phyloP scores from a whole-genome alignment of 805 yeast genomes.

The Kodamaea fukazawae region DNA sequence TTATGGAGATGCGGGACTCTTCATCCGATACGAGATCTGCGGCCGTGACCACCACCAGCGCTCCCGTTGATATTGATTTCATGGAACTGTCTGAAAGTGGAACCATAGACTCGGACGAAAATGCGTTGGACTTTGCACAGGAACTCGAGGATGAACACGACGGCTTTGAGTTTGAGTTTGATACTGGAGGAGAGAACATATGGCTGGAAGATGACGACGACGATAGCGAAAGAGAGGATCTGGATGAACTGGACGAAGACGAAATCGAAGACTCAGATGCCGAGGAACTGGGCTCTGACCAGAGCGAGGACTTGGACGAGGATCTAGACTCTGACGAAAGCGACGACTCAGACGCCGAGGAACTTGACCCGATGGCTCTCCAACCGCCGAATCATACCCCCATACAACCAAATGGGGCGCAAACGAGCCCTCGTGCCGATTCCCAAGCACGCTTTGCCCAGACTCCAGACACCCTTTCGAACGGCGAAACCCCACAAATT shows the following conservation, averaged over 20 bases:
- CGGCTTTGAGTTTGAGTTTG: conserved; percentile 5
- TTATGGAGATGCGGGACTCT: conserved; percentile 6
- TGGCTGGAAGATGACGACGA: conserved; percentile 1
- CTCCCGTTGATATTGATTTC: too few relatives aligned
- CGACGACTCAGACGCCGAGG: not conserved
- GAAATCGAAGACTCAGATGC: conserved; percentile 3
- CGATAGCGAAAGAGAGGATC: not conserved
- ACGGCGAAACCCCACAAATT: too few relatives aligned
- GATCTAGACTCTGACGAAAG: conserved; percentile 1
- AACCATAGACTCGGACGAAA: conserved; percentile 4
- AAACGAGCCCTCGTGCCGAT: not conserved
- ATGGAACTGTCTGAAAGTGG: too few relatives aligned
- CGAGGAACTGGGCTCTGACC: not conserved
- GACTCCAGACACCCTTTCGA: too few relatives aligned
- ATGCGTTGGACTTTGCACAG: conserved; percentile 6
- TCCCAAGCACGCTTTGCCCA: not conserved
- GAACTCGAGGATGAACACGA: not conserved
- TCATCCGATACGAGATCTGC: too few relatives aligned
- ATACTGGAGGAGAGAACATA: not conserved
- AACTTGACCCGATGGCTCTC: too few relatives aligned
- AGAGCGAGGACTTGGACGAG: not conserved
- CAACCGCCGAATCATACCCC: too few relatives aligned
- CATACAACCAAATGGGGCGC: not conserved
- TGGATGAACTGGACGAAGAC: conserved; percentile 6
- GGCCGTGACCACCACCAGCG: too few relatives aligned